Evolutionary conservation across 2,329 filamentous ascomycete species (phyloP).

Genomic region (Talaromyces sp.): DNA sequence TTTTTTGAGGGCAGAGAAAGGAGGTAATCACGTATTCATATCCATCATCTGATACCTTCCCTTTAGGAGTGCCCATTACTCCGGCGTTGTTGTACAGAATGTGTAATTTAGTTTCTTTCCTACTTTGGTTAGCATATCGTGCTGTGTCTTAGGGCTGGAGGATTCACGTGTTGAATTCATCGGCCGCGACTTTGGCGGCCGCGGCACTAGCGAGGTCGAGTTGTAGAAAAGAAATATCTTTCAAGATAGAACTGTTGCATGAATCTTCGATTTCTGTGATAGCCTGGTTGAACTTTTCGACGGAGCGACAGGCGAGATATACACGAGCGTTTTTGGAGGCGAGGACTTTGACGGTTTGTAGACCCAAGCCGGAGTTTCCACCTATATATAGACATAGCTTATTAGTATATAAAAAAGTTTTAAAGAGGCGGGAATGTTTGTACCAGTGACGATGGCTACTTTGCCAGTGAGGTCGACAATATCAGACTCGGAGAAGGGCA

Average conservation of each 20-base stretch:
- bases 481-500: conserved; percentile 6
- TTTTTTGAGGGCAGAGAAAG: background rate
- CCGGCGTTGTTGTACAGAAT: conserved; percentile 1
- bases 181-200: background rate
- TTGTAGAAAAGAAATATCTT: background rate
- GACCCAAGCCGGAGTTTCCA: background rate
- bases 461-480: conserved; percentile 8
- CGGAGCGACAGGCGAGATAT: conserved; percentile 2
- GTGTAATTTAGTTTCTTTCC: background rate
- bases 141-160: background rate
- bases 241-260: too few species aligned
- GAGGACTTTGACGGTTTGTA: background rate
- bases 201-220: background rate
- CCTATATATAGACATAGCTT: too few species aligned
- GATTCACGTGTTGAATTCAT: background rate
- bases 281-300: background rate
- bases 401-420: background rate
- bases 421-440: background rate
- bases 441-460: conserved; percentile 10
- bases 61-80: background rate
- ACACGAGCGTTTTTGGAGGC: background rate
- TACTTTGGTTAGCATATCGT: background rate
- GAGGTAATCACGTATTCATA: background rate
- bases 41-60: background rate
- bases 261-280: background rate